A percentile compares a stretch with the other conserved stretches of the same genome.
phyloP scores from a whole-genome alignment of 2,329 filamentous ascomycete species.

The Cordyceps javanica region DNA sequence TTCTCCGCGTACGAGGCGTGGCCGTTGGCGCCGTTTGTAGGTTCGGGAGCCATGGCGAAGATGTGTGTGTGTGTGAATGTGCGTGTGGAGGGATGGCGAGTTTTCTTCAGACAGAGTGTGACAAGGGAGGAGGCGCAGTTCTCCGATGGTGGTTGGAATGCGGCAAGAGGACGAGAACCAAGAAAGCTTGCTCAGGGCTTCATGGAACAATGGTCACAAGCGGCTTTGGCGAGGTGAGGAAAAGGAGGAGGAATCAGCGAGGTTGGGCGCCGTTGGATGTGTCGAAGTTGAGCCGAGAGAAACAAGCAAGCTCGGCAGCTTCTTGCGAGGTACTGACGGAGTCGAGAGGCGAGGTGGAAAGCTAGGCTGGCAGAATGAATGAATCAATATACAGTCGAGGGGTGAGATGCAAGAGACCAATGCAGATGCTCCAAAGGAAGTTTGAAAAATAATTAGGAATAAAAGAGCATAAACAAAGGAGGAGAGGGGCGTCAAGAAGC shows the following conservation, averaged over 20 bases:
- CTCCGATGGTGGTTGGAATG: constrained; percentile 1
- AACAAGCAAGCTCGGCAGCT: neutral
- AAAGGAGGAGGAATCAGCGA: constrained; percentile 20
- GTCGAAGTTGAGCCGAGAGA: neutral
- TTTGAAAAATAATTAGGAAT: no score
- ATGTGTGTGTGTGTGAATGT: constrained; percentile 20
- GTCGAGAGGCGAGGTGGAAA: neutral
- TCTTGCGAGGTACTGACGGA: no score
- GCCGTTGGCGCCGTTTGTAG: constrained; percentile 46
- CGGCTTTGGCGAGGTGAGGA: neutral
- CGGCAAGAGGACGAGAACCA: neutral
- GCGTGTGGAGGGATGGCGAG: constrained; percentile 9
- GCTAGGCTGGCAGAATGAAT: constrained; percentile 1
- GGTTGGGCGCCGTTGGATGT: neutral
- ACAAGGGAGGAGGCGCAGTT: neutral
- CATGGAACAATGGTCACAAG: neutral
- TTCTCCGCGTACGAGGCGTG: constrained; percentile 68
- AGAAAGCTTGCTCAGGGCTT: constrained; percentile 8
- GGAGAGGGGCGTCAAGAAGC: neutral
- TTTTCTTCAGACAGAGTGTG: no score
- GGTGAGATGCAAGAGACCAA: neutral
- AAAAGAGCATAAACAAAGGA: constrained; percentile 10
- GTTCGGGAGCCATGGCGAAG: constrained; percentile 41
- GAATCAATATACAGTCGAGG: constrained; percentile 4
- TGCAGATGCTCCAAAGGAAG: neutral